phyloP scores from a whole-genome alignment of 164 flowering plant species.

The Dillenia suffruticosa region DNA sequence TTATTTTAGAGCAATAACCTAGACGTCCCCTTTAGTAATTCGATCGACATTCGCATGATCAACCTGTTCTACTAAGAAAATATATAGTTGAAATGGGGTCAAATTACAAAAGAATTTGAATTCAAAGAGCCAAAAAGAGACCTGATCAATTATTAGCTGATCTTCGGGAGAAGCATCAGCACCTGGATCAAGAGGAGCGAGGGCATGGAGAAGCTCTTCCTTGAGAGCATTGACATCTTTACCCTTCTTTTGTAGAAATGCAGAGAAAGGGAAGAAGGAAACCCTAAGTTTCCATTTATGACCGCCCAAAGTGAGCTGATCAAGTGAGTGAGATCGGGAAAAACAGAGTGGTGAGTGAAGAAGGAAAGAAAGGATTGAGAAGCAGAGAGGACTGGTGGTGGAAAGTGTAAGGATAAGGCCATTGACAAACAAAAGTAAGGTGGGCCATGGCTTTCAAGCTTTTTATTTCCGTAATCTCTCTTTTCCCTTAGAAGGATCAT shows the following conservation, averaged over 20 bases:
- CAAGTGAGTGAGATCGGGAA: no score
- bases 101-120: not conserved
- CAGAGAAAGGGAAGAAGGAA: slow-evolving; percentile 52
- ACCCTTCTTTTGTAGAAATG: slow-evolving; percentile 49
- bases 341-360: no score
- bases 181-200: slow-evolving; percentile 76
- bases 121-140: slow-evolving; percentile 3
- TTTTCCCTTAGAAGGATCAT: no score
- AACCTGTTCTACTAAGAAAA: not conserved
- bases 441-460: no score
- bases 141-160: slow-evolving; percentile 61
- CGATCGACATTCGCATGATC: not conserved
- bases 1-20: not conserved
- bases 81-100: not conserved
- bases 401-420: no score
- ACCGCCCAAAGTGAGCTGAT: no score
- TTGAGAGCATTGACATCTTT: slow-evolving; percentile 54
- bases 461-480: no score
- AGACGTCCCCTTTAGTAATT: not conserved
- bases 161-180: slow-evolving; percentile 79
- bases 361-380: no score
- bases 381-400: no score
- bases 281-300: slow-evolving; percentile 59
- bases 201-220: slow-evolving; percentile 69
- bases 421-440: no score